Evolutionary conservation across 1,284 basidiomycete species (phyloP), one percentile per base, ranked within the genome.

Genomic region (Cryptococcus hybrid): DNA sequence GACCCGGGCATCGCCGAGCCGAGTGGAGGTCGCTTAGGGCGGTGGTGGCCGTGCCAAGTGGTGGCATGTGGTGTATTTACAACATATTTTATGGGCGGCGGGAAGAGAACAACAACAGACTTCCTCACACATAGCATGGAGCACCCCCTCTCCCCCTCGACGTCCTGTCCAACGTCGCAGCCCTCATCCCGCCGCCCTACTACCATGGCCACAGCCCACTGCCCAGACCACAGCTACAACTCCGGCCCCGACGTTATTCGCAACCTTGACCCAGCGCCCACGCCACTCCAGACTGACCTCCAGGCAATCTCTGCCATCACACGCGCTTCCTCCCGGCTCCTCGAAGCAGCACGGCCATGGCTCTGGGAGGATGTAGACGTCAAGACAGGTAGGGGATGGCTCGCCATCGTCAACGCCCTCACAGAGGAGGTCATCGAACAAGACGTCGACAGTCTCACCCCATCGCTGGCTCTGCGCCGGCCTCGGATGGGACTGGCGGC

Each of bases 361-460:
- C 58, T 78, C 40, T 78, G 77, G 77, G 74, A 77, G 56, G 65
- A 76, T 49, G 72, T 78, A 24, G 70, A 74, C 45, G 73, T 78
- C 7, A 61, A 65, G 38, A 63, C 67, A 4, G 77, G 77, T 3
- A 56, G 74, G 57, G 75, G 75, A n/a, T 78, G 77, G 77, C 65
- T 78, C 47, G 69, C 73, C 7, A 71, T 78, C 42, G 77, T 78
- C 47, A 69, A 77, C 58, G 77, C 74, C 0, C 59, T 78, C 49
- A 74, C 73, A 1, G 75, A 77, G 54, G 74, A 78, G 55, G 69
- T 78, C 36, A 62, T 66, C 15, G 70, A 71, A 30, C 57, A 67
- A 37, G 34, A 47, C 34, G 38, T 49, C 2, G 52, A 53, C 42
- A 13, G 37, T 18, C 24, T 18, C 0, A 42, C 37, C 13, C 56